A percentile compares a stretch with the other conserved stretches of the same genome.
These are phyloP conservation scores for Aspergillus sp. DNA, from an alignment of 2,329 filamentous ascomycete genomes.

Conservation along the genomic window DNA sequence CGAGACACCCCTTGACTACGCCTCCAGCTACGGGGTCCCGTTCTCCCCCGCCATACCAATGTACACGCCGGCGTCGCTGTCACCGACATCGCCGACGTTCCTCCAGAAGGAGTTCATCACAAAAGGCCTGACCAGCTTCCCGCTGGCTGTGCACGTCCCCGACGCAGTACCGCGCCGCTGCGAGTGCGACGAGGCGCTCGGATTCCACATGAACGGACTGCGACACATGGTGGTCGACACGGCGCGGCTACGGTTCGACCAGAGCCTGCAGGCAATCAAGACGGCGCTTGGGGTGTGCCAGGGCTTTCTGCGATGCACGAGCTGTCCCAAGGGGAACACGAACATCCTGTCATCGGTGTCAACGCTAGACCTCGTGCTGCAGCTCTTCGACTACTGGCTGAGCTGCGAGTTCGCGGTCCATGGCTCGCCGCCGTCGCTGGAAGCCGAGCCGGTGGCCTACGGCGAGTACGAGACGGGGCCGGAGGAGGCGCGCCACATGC, in stretches of 20 bases:
- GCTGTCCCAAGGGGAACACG: conserved; percentile 30
- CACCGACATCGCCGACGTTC: conserved; percentile 33
- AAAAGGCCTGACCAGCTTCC: conserved; percentile 25
- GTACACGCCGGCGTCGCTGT: conserved; percentile 28
- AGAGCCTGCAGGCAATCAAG: conserved; percentile 31
- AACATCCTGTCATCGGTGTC: conserved; percentile 30
- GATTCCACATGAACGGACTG: conserved; percentile 31
- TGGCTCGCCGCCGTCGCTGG: neutral
- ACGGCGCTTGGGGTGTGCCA: conserved; percentile 29
- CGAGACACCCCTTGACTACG: conserved; percentile 11
- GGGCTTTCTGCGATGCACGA: conserved; percentile 28
- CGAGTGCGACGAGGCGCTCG: conserved; percentile 31
- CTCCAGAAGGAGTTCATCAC: conserved; percentile 28
- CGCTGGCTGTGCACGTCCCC: conserved; percentile 28
- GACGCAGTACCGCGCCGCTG: conserved; percentile 22
- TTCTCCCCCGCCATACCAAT: conserved; percentile 13
- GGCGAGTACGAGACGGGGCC: conserved; percentile 31
- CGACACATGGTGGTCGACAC: conserved; percentile 27
- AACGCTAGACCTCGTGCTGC: conserved; percentile 29
- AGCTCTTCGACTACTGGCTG: conserved; percentile 33
- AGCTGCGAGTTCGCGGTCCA: conserved; percentile 19
- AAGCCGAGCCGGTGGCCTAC: conserved; percentile 21
- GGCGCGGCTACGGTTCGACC: conserved; percentile 29
- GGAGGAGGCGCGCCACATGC: conserved; percentile 28
- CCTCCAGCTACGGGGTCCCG: conserved; percentile 9